Evolutionary conservation across 176 grass and related monocot genomes (phyloP).

Genomic region (Avena insularis): DNA sequence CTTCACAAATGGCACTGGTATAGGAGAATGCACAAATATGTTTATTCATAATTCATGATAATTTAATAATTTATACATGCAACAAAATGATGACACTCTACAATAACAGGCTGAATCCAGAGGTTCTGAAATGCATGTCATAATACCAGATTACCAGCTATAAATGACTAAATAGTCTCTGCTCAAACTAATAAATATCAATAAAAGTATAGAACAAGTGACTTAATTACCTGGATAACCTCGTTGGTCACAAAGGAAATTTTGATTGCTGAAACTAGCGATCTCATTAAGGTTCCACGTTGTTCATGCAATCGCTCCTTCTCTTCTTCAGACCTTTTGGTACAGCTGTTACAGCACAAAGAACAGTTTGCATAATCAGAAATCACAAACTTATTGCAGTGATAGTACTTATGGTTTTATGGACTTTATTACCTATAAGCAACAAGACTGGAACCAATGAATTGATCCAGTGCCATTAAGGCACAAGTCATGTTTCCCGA

Average conservation of each 20-base stretch:
- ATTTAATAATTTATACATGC: constrained; percentile 11
- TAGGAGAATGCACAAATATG: constrained; percentile 18
- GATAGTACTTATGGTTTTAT: constrained; percentile 36
- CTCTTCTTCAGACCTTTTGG: constrained; percentile 48
- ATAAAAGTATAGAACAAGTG: constrained; percentile 21
- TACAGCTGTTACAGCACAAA: constrained; percentile 52
- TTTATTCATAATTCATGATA: constrained; percentile 23
- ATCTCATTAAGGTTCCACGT: constrained; percentile 59
- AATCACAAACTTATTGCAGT: constrained; percentile 10
- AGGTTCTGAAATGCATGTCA: not conserved
- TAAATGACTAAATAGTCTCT: constrained; percentile 12
- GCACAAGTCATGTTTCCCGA: constrained; percentile 46
- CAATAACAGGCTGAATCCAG: constrained; percentile 15
- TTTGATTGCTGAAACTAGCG: constrained; percentile 62
- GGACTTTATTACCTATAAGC: constrained; percentile 69
- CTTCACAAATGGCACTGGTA: constrained; percentile 10
- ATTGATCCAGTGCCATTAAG: constrained; percentile 56
- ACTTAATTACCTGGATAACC: constrained; percentile 62
- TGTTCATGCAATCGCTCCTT: constrained; percentile 54
- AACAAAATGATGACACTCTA: constrained; percentile 1
- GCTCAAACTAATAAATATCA: constrained; percentile 12
- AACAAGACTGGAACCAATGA: constrained; percentile 58
- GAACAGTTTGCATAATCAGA: constrained; percentile 39
- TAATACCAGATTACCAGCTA: not conserved
- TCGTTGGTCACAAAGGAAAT: constrained; percentile 59